Evolutionary conservation across 768 basidiomycete genomes (phyloP), one percentile per base, ranked within the genome.

Genomic region (Termitomyces sp.): DNA sequence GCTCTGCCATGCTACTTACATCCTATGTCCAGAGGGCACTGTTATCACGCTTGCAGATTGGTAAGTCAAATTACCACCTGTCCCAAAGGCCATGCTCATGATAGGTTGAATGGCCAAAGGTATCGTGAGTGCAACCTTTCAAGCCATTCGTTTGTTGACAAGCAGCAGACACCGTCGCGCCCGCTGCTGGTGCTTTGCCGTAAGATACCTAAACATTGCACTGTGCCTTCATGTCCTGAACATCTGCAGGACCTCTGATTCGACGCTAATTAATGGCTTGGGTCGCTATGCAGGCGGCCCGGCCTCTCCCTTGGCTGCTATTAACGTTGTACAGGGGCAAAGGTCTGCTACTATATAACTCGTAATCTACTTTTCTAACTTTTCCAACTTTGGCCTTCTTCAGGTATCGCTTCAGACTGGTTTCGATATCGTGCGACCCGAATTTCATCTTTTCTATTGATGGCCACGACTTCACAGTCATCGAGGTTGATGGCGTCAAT

Each of bases 361-460:
- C 1, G 34, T 5, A 9, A 37, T 11, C 24, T 5, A 13, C 7
- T 15, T 27, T 4, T 39, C 18, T 37, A 6, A 13, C 7, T 15
- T 27, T 2, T 27, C 20, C 6, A 24, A 52, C 36, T 24, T 51
- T 20, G 13, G 15, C 3, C 3, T 33, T 49, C 13, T 20, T 16
- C 13, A 51, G 50, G 34, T 85, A 84, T 62, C 78, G 84, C 24
- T 79, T 85, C 68, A 78, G 83, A 4, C 39, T 85, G 2, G 61
- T 84, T 53, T 70, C 62, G 56, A 76, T 79, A 54, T 76, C 78
- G 13, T 82, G 82, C 66, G 77, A 78, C 50, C 75, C 65, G 61
- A 70, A 58, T 70, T 79, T 69, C 61, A 62, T 53, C n/a, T 78
- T 78, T 65, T 73, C 70, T 2, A 68, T 78, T 31, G 74, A 78